phyloP scores from a whole-genome alignment of 2,329 filamentous ascomycete species.

The Drechslerella coelobrocha region DNA sequence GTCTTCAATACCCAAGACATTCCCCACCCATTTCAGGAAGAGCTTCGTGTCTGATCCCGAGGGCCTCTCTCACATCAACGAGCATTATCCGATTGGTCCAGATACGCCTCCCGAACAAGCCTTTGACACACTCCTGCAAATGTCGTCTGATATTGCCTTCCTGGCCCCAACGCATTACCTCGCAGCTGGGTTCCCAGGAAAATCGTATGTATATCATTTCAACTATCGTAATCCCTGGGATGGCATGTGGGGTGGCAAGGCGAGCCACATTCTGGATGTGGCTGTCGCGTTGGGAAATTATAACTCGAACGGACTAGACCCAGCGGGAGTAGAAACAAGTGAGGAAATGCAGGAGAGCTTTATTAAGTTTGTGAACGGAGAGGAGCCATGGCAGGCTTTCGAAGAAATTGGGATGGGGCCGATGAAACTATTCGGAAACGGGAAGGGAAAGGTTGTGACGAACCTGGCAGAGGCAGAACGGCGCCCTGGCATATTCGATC shows the following conservation, averaged over 20 bases:
- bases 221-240: slow-evolving; percentile 44
- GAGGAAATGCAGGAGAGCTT: slow-evolving; percentile 40
- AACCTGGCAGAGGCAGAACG: slow-evolving; percentile 27
- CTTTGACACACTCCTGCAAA: slow-evolving; percentile 36
- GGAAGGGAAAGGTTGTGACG: slow-evolving; percentile 19
- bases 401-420: slow-evolving; percentile 35
- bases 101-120: slow-evolving; percentile 22
- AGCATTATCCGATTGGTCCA: slow-evolving; percentile 33
- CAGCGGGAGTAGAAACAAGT: slow-evolving; percentile 21
- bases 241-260: slow-evolving; percentile 43
- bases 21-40: slow-evolving; percentile 38
- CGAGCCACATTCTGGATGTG: slow-evolving; percentile 41
- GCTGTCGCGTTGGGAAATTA: slow-evolving; percentile 39
- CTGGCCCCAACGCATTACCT: slow-evolving; percentile 43
- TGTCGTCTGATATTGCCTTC: slow-evolving; percentile 40
- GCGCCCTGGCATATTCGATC: slow-evolving; percentile 28
- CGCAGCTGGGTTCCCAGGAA: slow-evolving; percentile 34
- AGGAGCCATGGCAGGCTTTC: slow-evolving; percentile 38
- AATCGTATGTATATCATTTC: slow-evolving; percentile 45
- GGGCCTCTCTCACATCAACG: slow-evolving; percentile 32
- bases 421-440: slow-evolving; percentile 31
- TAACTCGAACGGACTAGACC: slow-evolving; percentile 26
- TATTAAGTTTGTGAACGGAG: slow-evolving; percentile 32
- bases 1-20: slow-evolving; percentile 27
- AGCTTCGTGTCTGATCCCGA: slow-evolving; percentile 30